Evolutionary conservation across 495 filamentous ascomycete species (phyloP), one percentile per base, ranked within the genome.

Genomic region (Penicillium macrosclerotiorum): DNA sequence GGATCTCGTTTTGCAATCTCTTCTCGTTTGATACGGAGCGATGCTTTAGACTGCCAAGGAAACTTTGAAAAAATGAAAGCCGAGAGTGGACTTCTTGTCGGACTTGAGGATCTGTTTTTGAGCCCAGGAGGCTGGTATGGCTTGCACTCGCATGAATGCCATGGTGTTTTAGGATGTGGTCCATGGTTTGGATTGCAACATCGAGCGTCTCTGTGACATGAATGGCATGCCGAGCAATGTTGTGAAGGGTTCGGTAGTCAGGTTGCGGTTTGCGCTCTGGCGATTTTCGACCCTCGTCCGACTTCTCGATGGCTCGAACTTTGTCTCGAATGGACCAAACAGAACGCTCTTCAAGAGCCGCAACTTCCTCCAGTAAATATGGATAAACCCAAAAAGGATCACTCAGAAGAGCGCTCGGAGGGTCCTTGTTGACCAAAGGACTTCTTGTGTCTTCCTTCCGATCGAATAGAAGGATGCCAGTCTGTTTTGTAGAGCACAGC

Each of bases 201-300:
- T 70, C 64, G 2, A 78, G 55, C 0, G 67, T 67, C 38, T 78
- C 74, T 2, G 60, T 68, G 23, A 74, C 63, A 42, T 79, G 72
- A 14, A 75, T 69, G 3, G 65, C 67, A 40, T 78, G 75, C 4
- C 75, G 65, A 16, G 71, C 67, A 26, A 73, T 64, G 20, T 79
- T 69, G 55, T 79, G 73, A 9, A 77, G 49, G 8, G 34, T 45
- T 25, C 56, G 47, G 32, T 74, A 76, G 37, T 72, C 55, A 4
- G 73, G 68, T 5, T 42, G 8, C 2, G 45, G 33, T 8, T 35
- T 22, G 1, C 17, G 2, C 3, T 3, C 12, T n/a, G 8, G 30
- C 19, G 29, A 1, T 24, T 17, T 2, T 13, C n/a, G n/a, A n/a
- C n/a, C n/a, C 5, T 43, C 24, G 12, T 25, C n/a, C 38, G n/a